Evolutionary conservation across 495 filamentous ascomycete species (phyloP), one percentile per base, ranked within the genome.

Genomic region (Pseudotulostoma volvatum): DNA sequence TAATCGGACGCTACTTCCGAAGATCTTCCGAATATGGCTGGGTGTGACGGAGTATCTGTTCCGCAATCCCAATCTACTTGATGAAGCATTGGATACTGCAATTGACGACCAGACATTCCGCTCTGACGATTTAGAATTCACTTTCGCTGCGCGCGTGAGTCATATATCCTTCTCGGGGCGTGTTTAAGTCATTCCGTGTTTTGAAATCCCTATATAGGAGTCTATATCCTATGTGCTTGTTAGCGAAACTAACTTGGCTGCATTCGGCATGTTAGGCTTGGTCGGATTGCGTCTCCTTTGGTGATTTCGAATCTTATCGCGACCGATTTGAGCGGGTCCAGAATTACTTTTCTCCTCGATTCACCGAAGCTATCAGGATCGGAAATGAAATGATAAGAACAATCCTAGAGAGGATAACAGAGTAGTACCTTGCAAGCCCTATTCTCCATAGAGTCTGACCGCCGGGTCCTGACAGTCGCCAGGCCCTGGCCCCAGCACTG

Each of bases 341-440:
- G 55, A 60, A 63, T 48, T 96, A 93, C 66, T 97, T 97, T 60
- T 74, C 83, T 54, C 81, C 82, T 3, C 64, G 87, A 34, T 95
- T 96, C 55, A 67, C 72, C 1, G 86, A 86, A 46, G 88, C 90
- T 4, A 78, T 74, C 16, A 77, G 70, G 51, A 63, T 97, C 15
- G 90, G 90, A 3, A 93, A 96, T 51, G 79, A 87, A 49, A 97
- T 97, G 90, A 93, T 96, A 57, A 83, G 76, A 66, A 87, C 84
- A 9, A 93, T 97, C 36, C 57, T 94, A 43, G 84, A 86, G 61
- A 88, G 85, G 64, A 83, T 74, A 13, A 53, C 41, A 28, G n/a
- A n/a, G n/a, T n/a, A n/a, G n/a, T n/a, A n/a, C n/a, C n/a, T n/a
- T n/a, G n/a, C n/a, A n/a, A n/a, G n/a, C n/a, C n/a, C n/a, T n/a